Evolutionary conservation across 148 eudicot species (phyloP).

Genomic region (Vaccinium vitisidaea): DNA sequence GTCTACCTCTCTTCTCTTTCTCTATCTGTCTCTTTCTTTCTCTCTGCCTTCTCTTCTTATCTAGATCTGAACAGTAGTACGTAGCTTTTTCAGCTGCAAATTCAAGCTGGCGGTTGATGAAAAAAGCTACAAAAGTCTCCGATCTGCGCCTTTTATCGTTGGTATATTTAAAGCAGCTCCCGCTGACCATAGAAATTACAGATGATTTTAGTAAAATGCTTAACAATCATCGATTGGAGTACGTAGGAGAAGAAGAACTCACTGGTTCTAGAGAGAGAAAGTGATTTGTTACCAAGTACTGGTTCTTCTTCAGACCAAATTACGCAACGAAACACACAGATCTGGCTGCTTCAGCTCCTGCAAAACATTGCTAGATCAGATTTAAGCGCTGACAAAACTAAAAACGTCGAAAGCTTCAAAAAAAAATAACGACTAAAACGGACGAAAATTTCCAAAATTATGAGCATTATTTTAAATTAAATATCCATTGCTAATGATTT

Average conservation of each 20-base stretch:
- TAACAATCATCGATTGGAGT: neutral
- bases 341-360: constrained; percentile 13
- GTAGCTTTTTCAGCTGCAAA: constrained; percentile 2
- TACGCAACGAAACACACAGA: constrained; percentile 6
- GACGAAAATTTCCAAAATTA: neutral
- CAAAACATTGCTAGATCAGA: neutral
- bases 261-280: neutral
- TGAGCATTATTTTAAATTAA: neutral
- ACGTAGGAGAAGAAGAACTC: neutral
- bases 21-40: neutral
- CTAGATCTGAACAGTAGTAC: constrained; percentile 1
- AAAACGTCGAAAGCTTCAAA: neutral
- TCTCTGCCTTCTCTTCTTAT: neutral
- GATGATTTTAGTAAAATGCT: neutral
- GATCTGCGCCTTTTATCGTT: neutral
- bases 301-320: constrained; percentile 15
- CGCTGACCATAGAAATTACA: neutral
- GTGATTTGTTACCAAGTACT: neutral
- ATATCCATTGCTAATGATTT: too few species aligned
- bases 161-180: constrained; percentile 11
- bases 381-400: neutral
- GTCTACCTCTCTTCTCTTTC: neutral
- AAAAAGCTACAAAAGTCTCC: neutral
- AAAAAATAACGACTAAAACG: neutral
- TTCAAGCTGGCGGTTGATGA: constrained; percentile 14